A percentile compares a stretch with the other conserved stretches of the same genome.
Evolutionary conservation across 1,284 basidiomycete genomes (phyloP).

Genomic region (Sanghuangporus weigelae): DNA sequence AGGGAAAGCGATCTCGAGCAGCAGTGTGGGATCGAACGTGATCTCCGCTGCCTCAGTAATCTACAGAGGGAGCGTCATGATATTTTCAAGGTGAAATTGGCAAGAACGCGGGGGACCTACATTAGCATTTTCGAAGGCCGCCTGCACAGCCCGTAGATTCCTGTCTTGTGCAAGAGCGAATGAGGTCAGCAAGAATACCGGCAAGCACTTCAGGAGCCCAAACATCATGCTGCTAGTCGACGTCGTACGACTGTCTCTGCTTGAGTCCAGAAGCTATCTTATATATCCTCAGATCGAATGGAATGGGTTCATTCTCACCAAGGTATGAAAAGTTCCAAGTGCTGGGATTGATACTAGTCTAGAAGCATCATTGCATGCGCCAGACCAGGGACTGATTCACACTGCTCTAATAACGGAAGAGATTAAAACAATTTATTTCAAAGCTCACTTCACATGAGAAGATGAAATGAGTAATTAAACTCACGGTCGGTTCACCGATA

Average conservation of each 20-base stretch:
- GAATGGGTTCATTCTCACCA: too few relatives aligned
- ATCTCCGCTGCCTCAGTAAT: constrained; percentile 31
- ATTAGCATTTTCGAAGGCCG: constrained; percentile 28
- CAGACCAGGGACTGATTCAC: too few relatives aligned
- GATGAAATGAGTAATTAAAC: too few relatives aligned
- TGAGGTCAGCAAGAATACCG: constrained; percentile 11
- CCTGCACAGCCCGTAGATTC: constrained; percentile 25
- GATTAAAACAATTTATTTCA: too few relatives aligned
- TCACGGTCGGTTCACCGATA: too few relatives aligned
- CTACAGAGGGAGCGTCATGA: constrained; percentile 19
- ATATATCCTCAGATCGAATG: too few relatives aligned
- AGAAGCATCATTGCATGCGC: too few relatives aligned
- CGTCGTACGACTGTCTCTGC: background rate
- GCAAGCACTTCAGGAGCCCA: background rate
- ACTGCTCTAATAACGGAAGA: too few relatives aligned
- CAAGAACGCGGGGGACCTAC: constrained; percentile 18
- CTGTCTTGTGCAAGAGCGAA: constrained; percentile 28
- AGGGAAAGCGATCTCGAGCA: constrained; percentile 35
- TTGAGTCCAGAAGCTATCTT: too few relatives aligned
- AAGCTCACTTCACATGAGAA: too few relatives aligned
- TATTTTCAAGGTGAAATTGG: background rate
- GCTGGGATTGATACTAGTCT: too few relatives aligned
- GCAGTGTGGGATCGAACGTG: constrained; percentile 30
- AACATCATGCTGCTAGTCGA: background rate
- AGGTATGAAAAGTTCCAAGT: too few relatives aligned